Evolutionary conservation across 768 basidiomycete species (phyloP).

Genomic region (Nevesoporus exiguus): DNA sequence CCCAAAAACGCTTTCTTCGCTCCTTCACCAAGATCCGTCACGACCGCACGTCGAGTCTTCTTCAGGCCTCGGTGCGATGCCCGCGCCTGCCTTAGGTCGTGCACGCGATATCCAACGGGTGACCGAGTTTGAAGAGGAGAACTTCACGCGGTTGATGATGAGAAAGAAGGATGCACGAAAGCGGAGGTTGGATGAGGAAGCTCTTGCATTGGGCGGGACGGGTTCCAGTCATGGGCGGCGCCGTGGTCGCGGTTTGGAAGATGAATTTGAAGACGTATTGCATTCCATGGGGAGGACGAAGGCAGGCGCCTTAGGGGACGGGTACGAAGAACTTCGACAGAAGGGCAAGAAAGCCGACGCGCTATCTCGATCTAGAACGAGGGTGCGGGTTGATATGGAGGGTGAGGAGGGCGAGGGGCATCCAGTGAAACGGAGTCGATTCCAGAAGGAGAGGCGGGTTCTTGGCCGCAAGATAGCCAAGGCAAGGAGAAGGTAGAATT

Average conservation of each 20-base stretch:
- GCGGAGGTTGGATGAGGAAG: slow-evolving; percentile 77
- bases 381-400: slow-evolving; percentile 27
- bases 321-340: slow-evolving; percentile 77
- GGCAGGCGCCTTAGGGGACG: slow-evolving; percentile 52
- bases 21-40: slow-evolving; percentile 49
- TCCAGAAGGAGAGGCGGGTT: slow-evolving; percentile 42
- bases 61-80: slow-evolving; percentile 64
- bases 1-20: slow-evolving; percentile 60
- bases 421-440: slow-evolving; percentile 37
- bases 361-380: slow-evolving; percentile 54
- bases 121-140: slow-evolving; percentile 67
- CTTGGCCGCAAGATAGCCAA: slow-evolving; percentile 31
- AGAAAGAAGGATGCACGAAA: slow-evolving; percentile 80
- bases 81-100: slow-evolving; percentile 55
- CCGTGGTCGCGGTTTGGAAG: slow-evolving; percentile 69
- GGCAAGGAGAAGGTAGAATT: slow-evolving; percentile 15
- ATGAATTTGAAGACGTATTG: slow-evolving; percentile 82
- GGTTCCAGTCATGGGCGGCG: slow-evolving; percentile 51
- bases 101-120: slow-evolving; percentile 78
- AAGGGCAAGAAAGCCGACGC: slow-evolving; percentile 61
- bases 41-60: slow-evolving; percentile 70
- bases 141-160: slow-evolving; percentile 82
- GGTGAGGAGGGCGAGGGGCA: slow-evolving; percentile 30
- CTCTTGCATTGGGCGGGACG: slow-evolving; percentile 80
- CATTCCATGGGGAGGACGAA: slow-evolving; percentile 50